Conservation (phyloP, 305 asterid genomes). For the Coffea humblotiana region DNA sequence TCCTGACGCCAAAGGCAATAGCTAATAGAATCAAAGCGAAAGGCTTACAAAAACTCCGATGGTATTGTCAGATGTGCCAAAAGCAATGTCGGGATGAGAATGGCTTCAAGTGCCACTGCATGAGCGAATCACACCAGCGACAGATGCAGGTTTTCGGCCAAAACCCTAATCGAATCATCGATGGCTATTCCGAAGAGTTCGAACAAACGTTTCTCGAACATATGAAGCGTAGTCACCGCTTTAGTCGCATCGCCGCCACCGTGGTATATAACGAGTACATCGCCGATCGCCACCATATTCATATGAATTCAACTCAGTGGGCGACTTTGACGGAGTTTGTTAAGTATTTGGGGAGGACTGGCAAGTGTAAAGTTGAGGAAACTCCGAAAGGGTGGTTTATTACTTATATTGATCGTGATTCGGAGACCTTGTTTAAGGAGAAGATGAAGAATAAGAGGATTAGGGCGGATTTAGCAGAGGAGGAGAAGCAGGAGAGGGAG, state of each 20-base stretch:
- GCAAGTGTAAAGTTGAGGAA: slow-evolving; percentile 86
- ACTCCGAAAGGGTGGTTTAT: slow-evolving; percentile 94
- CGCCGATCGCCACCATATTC: slow-evolving; percentile 68
- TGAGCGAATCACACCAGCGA: slow-evolving; percentile 91
- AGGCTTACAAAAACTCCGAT: slow-evolving; percentile 85
- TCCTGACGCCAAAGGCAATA: slow-evolving; percentile 88
- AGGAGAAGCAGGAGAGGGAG: slow-evolving; percentile 85
- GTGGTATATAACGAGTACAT: slow-evolving; percentile 92
- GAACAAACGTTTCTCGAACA: slow-evolving; percentile 67
- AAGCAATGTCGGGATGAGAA: slow-evolving; percentile 95
- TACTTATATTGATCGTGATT: slow-evolving; percentile 77
- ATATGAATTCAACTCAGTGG: slow-evolving; percentile 90
- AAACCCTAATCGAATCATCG: slow-evolving; percentile 59
- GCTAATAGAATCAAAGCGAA: slow-evolving; percentile 87
- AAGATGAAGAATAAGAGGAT: slow-evolving; percentile 77
- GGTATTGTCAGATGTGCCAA: slow-evolving; percentile 97
- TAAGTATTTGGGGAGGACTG: slow-evolving; percentile 72
- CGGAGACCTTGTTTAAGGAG: slow-evolving; percentile 83
- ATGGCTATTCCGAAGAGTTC: slow-evolving; percentile 82
- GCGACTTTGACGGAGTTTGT: slow-evolving; percentile 83
- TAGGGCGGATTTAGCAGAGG: slow-evolving; percentile 70
- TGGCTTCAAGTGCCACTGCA: slow-evolving; percentile 95
- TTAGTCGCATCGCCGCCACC: slow-evolving; percentile 88
- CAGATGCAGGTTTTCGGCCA: slow-evolving; percentile 92
- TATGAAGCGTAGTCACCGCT: slow-evolving; percentile 78